phyloP scores from a whole-genome alignment of 176 grass and related monocot genomes.

The Oropetium thomaeum region DNA sequence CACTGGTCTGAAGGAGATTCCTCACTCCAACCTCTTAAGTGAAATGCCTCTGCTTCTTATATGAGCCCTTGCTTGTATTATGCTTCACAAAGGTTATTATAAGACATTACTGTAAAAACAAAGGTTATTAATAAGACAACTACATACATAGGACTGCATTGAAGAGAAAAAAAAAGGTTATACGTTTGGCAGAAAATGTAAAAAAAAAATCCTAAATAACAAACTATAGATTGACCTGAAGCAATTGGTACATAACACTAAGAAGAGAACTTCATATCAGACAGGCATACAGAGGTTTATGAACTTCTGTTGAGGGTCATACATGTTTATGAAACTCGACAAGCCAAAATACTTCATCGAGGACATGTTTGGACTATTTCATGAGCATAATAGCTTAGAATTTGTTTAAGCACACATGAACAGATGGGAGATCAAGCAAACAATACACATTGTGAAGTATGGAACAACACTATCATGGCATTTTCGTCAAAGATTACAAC shows the following conservation, averaged over 20 bases:
- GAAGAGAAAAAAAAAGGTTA: neutral
- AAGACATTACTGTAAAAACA: no score
- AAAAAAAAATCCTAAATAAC: constrained; percentile 12
- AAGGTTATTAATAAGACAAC: no score
- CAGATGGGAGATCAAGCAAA: constrained; percentile 18
- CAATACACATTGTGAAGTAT: constrained; percentile 4
- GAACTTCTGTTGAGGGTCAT: no score
- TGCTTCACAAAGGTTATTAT: constrained; percentile 11
- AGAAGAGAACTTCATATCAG: constrained; percentile 16
- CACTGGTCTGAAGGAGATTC: neutral
- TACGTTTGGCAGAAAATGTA: constrained; percentile 21
- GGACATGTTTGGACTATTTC: constrained; percentile 19
- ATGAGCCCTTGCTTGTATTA: neutral
- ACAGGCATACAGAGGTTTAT: neutral
- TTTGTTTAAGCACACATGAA: constrained; percentile 32
- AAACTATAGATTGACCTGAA: constrained; percentile 22
- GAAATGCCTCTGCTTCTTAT: neutral
- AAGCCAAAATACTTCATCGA: constrained; percentile 26
- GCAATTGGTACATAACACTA: constrained; percentile 6
- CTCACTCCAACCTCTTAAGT: neutral
- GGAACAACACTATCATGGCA: constrained; percentile 9
- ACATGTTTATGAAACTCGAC: constrained; percentile 11
- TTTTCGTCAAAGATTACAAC: neutral
- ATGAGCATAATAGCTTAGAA: constrained; percentile 27
- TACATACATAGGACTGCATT: constrained; percentile 1